These are phyloP conservation scores for Cyanodermella asteris DNA, from an alignment of 2,329 filamentous ascomycete genomes.

Conservation along the genomic window DNA sequence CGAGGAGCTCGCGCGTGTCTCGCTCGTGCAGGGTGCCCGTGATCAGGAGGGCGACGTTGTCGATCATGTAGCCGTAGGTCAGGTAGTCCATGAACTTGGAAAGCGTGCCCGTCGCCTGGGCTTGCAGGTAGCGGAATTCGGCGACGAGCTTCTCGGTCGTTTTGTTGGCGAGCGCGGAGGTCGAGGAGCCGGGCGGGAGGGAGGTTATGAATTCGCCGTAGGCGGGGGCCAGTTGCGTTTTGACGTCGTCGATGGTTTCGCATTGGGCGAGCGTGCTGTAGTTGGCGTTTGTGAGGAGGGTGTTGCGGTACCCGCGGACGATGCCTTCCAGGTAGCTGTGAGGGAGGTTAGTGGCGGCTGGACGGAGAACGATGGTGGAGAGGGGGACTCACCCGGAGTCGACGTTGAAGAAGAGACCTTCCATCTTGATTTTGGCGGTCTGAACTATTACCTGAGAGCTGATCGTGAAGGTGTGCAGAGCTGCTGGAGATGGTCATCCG, in stretches of 20 bases:
- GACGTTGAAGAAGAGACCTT: constrained; percentile 84
- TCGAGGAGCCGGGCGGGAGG: constrained; percentile 89
- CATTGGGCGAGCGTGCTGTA: constrained; percentile 95
- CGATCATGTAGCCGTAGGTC: constrained; percentile 99
- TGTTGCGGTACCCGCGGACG: constrained; percentile 88
- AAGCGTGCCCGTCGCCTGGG: constrained; percentile 76
- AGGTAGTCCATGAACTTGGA: constrained; percentile 95
- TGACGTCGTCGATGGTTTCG: constrained; percentile 94
- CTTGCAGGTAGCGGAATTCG: constrained; percentile 89
- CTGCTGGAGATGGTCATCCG: no score
- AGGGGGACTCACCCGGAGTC: constrained; percentile 60
- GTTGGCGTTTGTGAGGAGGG: constrained; percentile 69
- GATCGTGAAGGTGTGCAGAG: no score
- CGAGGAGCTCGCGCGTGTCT: constrained; percentile 83
- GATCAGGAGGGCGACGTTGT: constrained; percentile 94
- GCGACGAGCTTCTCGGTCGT: constrained; percentile 95
- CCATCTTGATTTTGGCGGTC: constrained; percentile 42
- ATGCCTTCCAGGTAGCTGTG: constrained; percentile 87
- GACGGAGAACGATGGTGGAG: background rate
- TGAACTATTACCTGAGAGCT: no score
- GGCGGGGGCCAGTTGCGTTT: constrained; percentile 85
- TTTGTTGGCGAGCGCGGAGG: constrained; percentile 79
- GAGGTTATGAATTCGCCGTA: constrained; percentile 93
- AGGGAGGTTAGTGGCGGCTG: constrained; percentile 6
- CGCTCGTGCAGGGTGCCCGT: constrained; percentile 94